Evolutionary conservation across 2,329 filamentous ascomycete genomes (phyloP).

Genomic region (Neophaeococcomyces aloes): DNA sequence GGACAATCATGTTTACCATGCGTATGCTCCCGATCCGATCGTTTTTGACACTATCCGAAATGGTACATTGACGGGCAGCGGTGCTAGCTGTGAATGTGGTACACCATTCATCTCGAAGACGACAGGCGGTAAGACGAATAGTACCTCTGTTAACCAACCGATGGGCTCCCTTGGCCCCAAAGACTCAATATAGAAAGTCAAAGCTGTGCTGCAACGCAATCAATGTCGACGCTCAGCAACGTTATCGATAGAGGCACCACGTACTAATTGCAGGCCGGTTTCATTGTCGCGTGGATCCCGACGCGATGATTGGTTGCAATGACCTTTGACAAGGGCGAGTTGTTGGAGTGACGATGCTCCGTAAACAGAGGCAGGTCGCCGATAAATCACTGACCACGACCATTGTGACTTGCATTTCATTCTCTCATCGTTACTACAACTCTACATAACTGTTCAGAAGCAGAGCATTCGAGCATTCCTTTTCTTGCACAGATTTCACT

Average conservation of each 20-base stretch:
- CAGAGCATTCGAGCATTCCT: conserved; percentile 1
- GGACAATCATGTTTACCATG: conserved; percentile 54
- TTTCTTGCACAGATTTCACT: not conserved
- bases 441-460: not conserved
- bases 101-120: conserved; percentile 16
- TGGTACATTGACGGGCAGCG: conserved; percentile 71
- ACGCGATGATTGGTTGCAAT: not conserved
- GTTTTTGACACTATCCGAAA: conserved; percentile 95
- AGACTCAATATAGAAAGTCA: no score
- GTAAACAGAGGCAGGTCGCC: not conserved
- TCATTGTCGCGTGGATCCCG: not conserved
- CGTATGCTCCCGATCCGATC: conserved; percentile 92
- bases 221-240: not conserved
- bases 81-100: conserved; percentile 72
- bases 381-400: not conserved
- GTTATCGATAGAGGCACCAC: not conserved
- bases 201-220: not conserved
- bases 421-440: not conserved
- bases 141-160: no score
- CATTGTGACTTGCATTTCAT: not conserved
- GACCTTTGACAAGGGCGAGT: not conserved
- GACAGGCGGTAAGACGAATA: not conserved
- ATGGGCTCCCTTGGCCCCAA: no score
- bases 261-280: not conserved
- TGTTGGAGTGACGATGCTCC: conserved; percentile 1